Evolutionary conservation across 2,329 filamentous ascomycete genomes (phyloP).

Genomic region (Alternaria longipes): DNA sequence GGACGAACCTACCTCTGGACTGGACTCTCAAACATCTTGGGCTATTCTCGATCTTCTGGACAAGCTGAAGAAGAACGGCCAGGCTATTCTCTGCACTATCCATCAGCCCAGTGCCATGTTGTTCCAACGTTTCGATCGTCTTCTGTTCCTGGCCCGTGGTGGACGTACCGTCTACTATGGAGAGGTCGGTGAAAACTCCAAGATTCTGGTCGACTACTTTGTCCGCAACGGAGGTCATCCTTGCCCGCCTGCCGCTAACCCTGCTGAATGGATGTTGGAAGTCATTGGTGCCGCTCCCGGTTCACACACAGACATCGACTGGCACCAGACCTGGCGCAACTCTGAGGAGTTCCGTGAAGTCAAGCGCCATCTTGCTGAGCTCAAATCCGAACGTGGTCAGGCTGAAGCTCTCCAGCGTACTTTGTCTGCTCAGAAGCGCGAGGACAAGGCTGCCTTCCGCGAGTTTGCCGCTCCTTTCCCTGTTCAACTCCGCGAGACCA

Average conservation of each 20-base stretch:
- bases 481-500: conserved; percentile 72
- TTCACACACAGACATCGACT: conserved; percentile 60
- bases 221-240: conserved; percentile 72
- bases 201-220: conserved; percentile 76
- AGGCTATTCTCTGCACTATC: conserved; percentile 92
- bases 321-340: conserved; percentile 60
- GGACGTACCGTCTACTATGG: conserved; percentile 85
- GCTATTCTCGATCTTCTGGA: conserved; percentile 87
- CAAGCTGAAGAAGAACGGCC: conserved; percentile 84
- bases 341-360: conserved; percentile 57
- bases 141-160: conserved; percentile 79
- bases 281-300: conserved; percentile 64
- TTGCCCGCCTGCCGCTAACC: conserved; percentile 76
- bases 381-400: conserved; percentile 54
- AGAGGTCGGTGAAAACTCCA: conserved; percentile 76
- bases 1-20: conserved; percentile 93
- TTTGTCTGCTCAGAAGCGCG: conserved; percentile 51
- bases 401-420: conserved; percentile 46
- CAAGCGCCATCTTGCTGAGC: conserved; percentile 57
- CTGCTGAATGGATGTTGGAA: conserved; percentile 81
- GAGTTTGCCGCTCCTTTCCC: conserved; percentile 83
- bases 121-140: conserved; percentile 87
- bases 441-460: conserved; percentile 67
- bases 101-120: conserved; percentile 97
- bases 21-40: conserved; percentile 94